Conservation (phyloP, 2,329 filamentous ascomycete species). For the Claviceps spartinae region DNA sequence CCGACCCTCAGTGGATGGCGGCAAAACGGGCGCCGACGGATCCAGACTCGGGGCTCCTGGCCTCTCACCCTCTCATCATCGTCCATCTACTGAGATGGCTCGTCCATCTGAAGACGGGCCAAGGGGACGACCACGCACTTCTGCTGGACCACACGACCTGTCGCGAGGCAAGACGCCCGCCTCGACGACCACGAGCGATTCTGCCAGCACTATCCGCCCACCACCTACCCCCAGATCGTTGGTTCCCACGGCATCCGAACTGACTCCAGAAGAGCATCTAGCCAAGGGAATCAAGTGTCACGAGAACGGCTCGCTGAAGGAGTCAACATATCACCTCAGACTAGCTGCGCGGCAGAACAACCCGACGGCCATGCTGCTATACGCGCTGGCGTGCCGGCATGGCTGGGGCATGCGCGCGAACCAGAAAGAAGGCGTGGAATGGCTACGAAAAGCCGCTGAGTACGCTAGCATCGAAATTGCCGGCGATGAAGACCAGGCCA, state of each 20-base stretch:
- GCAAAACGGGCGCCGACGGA: slow-evolving; percentile 36
- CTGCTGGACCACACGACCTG: slow-evolving; percentile 25
- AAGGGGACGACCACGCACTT: slow-evolving; percentile 30
- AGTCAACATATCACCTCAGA: slow-evolving; percentile 91
- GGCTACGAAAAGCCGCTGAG: slow-evolving; percentile 85
- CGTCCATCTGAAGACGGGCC: slow-evolving; percentile 35
- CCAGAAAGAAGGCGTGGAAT: slow-evolving; percentile 76
- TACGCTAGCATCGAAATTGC: slow-evolving; percentile 69
- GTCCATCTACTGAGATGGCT: slow-evolving; percentile 29
- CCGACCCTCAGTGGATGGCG: slow-evolving; percentile 35
- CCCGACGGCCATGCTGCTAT: slow-evolving; percentile 89
- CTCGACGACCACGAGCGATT: slow-evolving; percentile 38
- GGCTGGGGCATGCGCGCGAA: slow-evolving; percentile 97
- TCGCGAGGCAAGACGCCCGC: slow-evolving; percentile 30
- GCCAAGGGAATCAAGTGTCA: slow-evolving; percentile 83
- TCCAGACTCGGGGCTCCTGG: slow-evolving; percentile 21
- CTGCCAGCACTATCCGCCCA: slow-evolving; percentile 36
- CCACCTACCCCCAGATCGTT: slow-evolving; percentile 28
- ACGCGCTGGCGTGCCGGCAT: slow-evolving; percentile 86
- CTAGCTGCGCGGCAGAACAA: slow-evolving; percentile 76
- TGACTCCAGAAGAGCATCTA: slow-evolving; percentile 78
- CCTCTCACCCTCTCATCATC: slow-evolving; percentile 30
- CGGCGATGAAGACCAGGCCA: slow-evolving; percentile 57
- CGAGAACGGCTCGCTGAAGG: slow-evolving; percentile 72
- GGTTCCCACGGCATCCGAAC: slow-evolving; percentile 48